Percentiles rank a stretch among this genome's conserved stretches.
These are phyloP conservation scores for Cajanus cajan DNA, from an alignment of 306 rosid genomes.

Conservation along the genomic window DNA sequence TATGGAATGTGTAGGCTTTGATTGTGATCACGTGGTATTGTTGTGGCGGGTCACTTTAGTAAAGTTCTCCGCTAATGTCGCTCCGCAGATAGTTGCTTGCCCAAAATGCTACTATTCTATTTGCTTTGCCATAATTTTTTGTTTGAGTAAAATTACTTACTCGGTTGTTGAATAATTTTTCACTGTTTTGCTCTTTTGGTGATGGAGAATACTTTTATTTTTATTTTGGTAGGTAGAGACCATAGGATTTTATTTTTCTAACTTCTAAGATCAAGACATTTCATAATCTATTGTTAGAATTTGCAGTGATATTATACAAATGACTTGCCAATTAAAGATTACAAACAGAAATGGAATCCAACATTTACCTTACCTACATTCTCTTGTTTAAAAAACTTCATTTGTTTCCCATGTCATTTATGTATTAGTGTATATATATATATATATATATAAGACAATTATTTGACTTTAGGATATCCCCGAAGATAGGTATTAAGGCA, in stretches of 20 bases:
- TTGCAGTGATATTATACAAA: neutral
- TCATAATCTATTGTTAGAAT: neutral
- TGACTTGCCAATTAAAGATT: neutral
- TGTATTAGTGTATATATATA: neutral
- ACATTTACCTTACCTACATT: neutral
- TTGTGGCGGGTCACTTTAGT: constrained; percentile 3
- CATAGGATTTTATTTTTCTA: neutral
- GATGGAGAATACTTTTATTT: neutral
- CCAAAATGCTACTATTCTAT: neutral
- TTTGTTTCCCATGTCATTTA: neutral
- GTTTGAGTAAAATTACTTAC: neutral
- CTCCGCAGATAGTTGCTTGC: neutral
- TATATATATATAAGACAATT: no score
- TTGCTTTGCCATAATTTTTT: neutral
- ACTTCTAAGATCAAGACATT: neutral
- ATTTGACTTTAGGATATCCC: neutral
- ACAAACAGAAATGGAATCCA: neutral
- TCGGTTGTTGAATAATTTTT: neutral
- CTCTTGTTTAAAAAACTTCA: neutral
- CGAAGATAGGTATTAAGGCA: neutral
- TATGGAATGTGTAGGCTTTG: neutral
- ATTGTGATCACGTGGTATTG: no score
- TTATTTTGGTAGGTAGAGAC: neutral
- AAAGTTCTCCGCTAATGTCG: constrained; percentile 31
- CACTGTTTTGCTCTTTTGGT: neutral